A percentile compares a stretch with the other conserved stretches of the same genome.
Conservation (phyloP, 148 eudicot genomes). For the Polygonum maritimum region DNA sequence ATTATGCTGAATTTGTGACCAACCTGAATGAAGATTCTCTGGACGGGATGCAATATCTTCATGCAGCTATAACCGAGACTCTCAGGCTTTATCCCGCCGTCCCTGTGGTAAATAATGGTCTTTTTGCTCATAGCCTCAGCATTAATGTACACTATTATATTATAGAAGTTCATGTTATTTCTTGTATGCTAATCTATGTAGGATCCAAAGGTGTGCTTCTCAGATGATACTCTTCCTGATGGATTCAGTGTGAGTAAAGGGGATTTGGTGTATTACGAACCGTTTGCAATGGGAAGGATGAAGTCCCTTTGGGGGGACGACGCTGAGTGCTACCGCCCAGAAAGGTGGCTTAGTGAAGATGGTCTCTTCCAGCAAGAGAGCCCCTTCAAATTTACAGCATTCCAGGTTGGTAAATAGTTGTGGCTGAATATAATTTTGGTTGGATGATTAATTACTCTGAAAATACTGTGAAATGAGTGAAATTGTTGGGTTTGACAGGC, state of each 20-base stretch:
- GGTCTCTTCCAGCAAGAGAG: conserved; percentile 62
- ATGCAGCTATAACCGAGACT: conserved; percentile 71
- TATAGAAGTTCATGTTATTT: not conserved
- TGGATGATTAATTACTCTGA: not conserved
- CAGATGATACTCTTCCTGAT: conserved; percentile 74
- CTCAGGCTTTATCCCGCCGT: conserved; percentile 76
- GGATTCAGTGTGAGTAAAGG: conserved; percentile 70
- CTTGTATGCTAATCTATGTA: conserved; percentile 1
- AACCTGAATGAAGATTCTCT: conserved; percentile 43
- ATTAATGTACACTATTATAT: not conserved
- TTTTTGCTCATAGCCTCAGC: not conserved
- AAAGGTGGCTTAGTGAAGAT: conserved; percentile 65
- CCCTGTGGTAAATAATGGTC: conserved; percentile 43
- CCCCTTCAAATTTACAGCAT: conserved; percentile 75
- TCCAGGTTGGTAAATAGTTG: conserved; percentile 32
- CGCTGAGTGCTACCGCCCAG: conserved; percentile 60
- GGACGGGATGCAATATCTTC: conserved; percentile 76
- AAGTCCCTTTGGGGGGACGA: conserved; percentile 67
- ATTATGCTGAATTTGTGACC: conserved; percentile 27
- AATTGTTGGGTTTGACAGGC: conserved; percentile 22
- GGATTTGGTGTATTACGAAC: conserved; percentile 53
- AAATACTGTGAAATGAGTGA: not conserved
- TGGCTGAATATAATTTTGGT: not conserved
- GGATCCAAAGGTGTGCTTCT: conserved; percentile 55
- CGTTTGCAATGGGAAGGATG: conserved; percentile 93